Base-by-base conservation (phyloP, 345 rosid genomes). In the Draba incana region DNA sequence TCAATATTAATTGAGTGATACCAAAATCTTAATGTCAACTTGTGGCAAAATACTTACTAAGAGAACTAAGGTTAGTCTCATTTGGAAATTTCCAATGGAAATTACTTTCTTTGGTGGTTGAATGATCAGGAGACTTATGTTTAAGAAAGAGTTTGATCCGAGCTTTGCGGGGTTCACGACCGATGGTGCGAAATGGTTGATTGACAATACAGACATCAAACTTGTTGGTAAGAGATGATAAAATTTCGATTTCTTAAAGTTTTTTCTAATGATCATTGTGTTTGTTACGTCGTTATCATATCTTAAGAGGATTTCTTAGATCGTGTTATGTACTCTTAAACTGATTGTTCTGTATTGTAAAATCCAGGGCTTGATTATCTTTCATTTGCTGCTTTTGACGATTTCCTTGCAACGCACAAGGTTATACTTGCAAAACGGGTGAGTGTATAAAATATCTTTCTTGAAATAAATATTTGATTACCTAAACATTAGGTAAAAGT, bases 181-280 rank as follows among this genome's bases (percentile, higher is more conserved):
- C 42, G 97, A 88, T 69, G 98, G 92, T n/a, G 96, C 97, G 2
- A 83, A 84, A 54, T 93, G 97, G 96, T 77, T 93, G 86, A 90
- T 87, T 24, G 92, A 90, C 31, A 87, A 93, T 64, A 88, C 98
- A 0, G 95, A 88, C 76, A 82, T 93, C 80, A 93, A 88, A 83
- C 80, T 93, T 65, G 78, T 93, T 52, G 98, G 97, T 93, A 74
- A 27, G 54, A 13, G 9, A 41, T 55, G 15, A 2, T 33, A 2
- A 14, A 69, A 27, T 33, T 33, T 33, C 0, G 1, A 0, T 57
- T 25, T 31, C 25, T 39, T 43, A 44, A 16, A 23, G 39, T 47
- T 37, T 45, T 43, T 42, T 23, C 46, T 8, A 0, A 30, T 53
- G 3, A 6, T 64, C 30, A 30, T 23, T 25, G 20, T 55, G 16